Conservation (phyloP, 2,329 filamentous ascomycete species). For the Camptophora hylomeconis region DNA sequence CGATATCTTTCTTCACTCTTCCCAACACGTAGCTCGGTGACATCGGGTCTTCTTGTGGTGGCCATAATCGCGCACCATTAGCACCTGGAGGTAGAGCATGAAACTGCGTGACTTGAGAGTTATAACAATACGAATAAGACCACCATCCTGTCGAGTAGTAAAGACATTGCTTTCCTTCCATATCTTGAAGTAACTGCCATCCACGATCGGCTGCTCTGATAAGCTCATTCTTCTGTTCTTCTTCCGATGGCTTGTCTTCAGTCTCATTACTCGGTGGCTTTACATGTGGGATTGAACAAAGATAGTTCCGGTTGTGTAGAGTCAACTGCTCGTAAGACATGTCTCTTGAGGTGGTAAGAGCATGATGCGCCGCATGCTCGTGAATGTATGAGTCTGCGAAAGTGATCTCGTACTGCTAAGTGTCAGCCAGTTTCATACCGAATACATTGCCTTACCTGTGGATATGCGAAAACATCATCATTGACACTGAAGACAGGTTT, state of each 20-base stretch:
- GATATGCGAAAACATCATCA: slow-evolving; percentile 75
- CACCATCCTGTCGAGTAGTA: slow-evolving; percentile 85
- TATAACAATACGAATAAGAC: slow-evolving; percentile 93
- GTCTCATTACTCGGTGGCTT: slow-evolving; percentile 49
- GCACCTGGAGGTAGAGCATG: slow-evolving; percentile 59
- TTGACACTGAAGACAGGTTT: slow-evolving; percentile 72
- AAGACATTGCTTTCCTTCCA: slow-evolving; percentile 62
- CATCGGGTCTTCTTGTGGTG: slow-evolving; percentile 63
- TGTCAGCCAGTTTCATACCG: not conserved
- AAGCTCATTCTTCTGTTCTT: slow-evolving; percentile 67
- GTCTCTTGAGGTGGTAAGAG: slow-evolving; percentile 4
- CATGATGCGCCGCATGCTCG: slow-evolving; percentile 5
- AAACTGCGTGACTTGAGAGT: slow-evolving; percentile 76
- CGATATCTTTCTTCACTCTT: slow-evolving; percentile 25
- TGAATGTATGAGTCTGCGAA: slow-evolving; percentile 53
- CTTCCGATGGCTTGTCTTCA: slow-evolving; percentile 47
- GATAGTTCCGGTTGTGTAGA: slow-evolving; percentile 55
- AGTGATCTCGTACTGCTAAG: slow-evolving; percentile 59
- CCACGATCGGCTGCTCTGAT: slow-evolving; percentile 63
- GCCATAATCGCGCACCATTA: slow-evolving; percentile 51
- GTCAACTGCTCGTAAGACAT: slow-evolving; percentile 52
- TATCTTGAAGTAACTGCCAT: slow-evolving; percentile 64
- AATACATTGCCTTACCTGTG: slow-evolving; percentile 48
- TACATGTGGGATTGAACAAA: slow-evolving; percentile 73
- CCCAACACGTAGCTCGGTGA: slow-evolving; percentile 70